Percentiles rank a stretch among this genome's conserved stretches.
Evolutionary conservation across 179 eudicot genomes (phyloP).

Genomic region (Dionaea muscipula): DNA sequence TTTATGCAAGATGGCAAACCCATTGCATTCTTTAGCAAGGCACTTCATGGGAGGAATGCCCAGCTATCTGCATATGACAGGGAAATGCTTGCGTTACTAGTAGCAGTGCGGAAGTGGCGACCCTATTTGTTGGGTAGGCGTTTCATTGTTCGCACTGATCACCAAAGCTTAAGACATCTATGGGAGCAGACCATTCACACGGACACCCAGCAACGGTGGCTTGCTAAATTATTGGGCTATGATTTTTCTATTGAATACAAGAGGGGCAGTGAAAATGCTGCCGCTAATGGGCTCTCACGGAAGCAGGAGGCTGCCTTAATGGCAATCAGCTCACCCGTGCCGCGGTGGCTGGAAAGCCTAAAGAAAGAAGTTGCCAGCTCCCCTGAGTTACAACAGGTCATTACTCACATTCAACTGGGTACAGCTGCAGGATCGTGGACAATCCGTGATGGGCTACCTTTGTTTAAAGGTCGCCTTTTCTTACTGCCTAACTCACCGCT

Average conservation of each 20-base stretch:
- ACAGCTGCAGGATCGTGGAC: no score
- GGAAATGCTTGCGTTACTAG: conserved; percentile 5
- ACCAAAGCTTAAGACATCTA: neutral
- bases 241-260: conserved; percentile 3
- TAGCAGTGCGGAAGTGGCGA: conserved; percentile 6
- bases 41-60: neutral
- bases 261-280: neutral
- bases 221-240: neutral
- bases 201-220: neutral
- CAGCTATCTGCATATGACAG: neutral
- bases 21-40: neutral
- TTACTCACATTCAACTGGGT: no score
- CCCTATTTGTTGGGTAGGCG: neutral
- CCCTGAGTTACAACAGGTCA: no score
- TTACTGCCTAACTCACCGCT: no score
- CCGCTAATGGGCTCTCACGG: conserved; percentile 2
- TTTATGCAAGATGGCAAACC: neutral
- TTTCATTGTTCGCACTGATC: conserved; percentile 5
- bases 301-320: neutral
- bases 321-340: neutral
- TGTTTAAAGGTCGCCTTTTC: no score
- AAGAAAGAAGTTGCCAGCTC: no score
- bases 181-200: neutral
- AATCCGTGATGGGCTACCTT: no score
- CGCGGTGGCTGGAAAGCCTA: neutral